Evolutionary conservation across 176 grass and related monocot genomes (phyloP), one percentile per base, ranked within the genome.

Genomic region (Oryza nivara): DNA sequence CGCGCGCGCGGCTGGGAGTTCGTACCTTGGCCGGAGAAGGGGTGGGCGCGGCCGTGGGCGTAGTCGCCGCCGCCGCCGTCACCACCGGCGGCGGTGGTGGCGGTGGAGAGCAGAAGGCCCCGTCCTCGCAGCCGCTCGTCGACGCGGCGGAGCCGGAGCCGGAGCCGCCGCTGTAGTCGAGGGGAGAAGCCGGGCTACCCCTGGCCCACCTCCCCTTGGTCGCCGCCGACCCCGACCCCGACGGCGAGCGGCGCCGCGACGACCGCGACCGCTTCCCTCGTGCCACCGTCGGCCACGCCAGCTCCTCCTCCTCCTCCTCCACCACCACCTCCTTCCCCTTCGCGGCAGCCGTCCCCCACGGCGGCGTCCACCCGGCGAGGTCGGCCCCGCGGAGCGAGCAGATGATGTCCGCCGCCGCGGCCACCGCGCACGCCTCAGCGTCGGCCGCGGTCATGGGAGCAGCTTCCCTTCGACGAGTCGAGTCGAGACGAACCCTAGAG

Each of bases 111-210:
- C 79, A 86, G 83, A 82, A 86, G 74, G 44, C 82, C 15, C 88
- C 85, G 51, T 93, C 88, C 86, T 93, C 88, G 61, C 84, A 87
- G 84, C 84, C 87, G 87, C 92, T 94, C 9, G 87, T 84, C 4
- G 92, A 92, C 73, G 84, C 81, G 77, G 77, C 82, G 75, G 81
- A 84, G 0, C 81, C 82, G 70, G 81, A 84, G 2, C 74, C 85
- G 25, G 72, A 83, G 0, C 46, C 76, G 40, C 81, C 87, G 83
- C 86, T 89, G 87, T 76, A 92, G 68, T 94, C 89, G 0, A 94
- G 78, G 0, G 92, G 92, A 1, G 92, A 92, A 12, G 85, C 61
- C 13, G 92, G 92, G 85, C 92, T 94, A 56, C 84, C 84, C 0
- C 85, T 82, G 2, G 72, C 76, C 74, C 79, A 67, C 66, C 67